phyloP scores from a whole-genome alignment of 768 basidiomycete genomes.

The Podaxis sp. region DNA sequence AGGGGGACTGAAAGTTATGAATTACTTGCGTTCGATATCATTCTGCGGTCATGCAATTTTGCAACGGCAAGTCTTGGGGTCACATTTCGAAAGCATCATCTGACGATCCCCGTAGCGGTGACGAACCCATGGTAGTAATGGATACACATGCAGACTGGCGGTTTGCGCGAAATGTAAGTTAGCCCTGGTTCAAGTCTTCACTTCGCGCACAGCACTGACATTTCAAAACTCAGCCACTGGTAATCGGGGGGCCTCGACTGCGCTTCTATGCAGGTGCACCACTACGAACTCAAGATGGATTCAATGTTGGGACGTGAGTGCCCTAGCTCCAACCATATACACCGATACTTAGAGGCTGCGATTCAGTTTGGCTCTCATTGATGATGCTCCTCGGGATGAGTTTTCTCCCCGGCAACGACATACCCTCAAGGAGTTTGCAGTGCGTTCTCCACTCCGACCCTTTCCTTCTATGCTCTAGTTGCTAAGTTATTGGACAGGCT shows the following conservation, averaged over 20 bases:
- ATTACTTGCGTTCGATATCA: constrained; percentile 54
- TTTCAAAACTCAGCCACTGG: constrained; percentile 52
- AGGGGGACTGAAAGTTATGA: constrained; percentile 41
- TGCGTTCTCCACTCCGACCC: constrained; percentile 18
- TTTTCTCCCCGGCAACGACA: constrained; percentile 88
- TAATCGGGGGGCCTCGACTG: constrained; percentile 58
- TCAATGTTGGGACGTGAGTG: constrained; percentile 78
- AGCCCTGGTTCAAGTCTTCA: neutral
- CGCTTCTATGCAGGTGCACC: constrained; percentile 94
- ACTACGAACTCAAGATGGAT: constrained; percentile 83
- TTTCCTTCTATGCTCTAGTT: neutral
- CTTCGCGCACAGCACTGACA: neutral
- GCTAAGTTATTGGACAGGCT: constrained; percentile 39
- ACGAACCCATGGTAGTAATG: constrained; percentile 83
- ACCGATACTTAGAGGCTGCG: neutral
- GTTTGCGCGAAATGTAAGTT: constrained; percentile 73
- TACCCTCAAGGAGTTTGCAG: constrained; percentile 91
- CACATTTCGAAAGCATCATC: neutral
- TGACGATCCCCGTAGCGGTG: constrained; percentile 43
- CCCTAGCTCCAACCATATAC: neutral
- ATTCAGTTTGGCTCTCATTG: constrained; percentile 72
- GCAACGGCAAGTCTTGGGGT: constrained; percentile 49
- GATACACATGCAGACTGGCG: constrained; percentile 85
- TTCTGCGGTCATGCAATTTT: constrained; percentile 83
- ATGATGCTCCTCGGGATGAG: constrained; percentile 76